Evolutionary conservation across 177 flowering plant genomes (phyloP), one percentile per base, ranked within the genome.

Genomic region (Tripterygium wilfordii): DNA sequence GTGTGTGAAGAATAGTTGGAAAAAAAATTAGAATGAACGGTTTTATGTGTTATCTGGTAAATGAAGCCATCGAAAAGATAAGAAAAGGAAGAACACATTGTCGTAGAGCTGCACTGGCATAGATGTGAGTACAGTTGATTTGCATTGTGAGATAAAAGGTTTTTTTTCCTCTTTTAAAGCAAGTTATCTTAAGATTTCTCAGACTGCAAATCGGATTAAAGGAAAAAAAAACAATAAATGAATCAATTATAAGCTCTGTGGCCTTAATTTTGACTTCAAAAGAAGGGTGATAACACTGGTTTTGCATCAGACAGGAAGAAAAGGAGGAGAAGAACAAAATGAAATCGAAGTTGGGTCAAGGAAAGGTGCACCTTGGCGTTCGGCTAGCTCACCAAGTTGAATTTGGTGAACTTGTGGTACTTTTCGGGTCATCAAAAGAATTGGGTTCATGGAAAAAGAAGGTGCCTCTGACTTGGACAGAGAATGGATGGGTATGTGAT

Each of bases 381-480:
- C 38, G 71, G 31, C 48, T 88, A 33, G 68, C 75, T 56, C 95
- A 91, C 54, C 98, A 82, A 49, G 96, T 88, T 49, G 4, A 70
- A 42, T 88, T 80, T 45, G 95, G 98, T 1, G 95, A 88, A 61
- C 65, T 60, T 39, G 76, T 88, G 16, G 85, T 36, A 9, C 45
- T 91, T 25, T 50, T 83, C 36, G 98, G 98, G 25, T 83, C 95
- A 0, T 33, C 59, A 0, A 74, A 78, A 51, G 95, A 85, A 60
- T 49, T 91, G 32, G 96, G 96, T 7, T 73, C 78, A 3, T 91
- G 98, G 98, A 85, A 80, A 75, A 77, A 83, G 63, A 51, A 69
- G 22, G 69, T 73, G 28, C 44, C 64, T 5, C 47, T 91, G 86
- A 45, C 62, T 26, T 91, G 98, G 96, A 81, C 85, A 1, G 77